These are phyloP conservation scores for Talaromyces pinophilus DNA, from an alignment of 2,329 filamentous ascomycete genomes.

Conservation along the genomic window DNA sequence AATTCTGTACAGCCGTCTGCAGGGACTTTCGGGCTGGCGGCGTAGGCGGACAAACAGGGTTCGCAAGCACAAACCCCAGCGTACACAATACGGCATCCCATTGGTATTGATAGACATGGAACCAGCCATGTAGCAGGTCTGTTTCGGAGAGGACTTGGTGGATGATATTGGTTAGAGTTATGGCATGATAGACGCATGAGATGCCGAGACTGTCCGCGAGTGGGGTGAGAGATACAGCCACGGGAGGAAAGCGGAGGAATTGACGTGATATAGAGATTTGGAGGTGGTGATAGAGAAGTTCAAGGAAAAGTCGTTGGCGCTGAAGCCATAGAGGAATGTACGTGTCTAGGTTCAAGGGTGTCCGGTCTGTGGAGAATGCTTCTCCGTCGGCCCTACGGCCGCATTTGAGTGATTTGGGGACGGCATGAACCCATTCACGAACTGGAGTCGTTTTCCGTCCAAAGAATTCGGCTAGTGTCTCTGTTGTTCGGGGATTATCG, in stretches of 20 bases:
- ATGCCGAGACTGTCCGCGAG: constrained; percentile 30
- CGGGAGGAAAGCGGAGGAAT: constrained; percentile 36
- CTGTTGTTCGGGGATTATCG: not conserved
- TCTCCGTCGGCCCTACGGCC: constrained; percentile 31
- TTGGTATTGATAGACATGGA: constrained; percentile 8
- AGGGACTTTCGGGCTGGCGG: constrained; percentile 11
- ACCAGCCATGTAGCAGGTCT: constrained; percentile 11
- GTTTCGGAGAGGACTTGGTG: constrained; percentile 31
- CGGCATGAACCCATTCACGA: constrained; percentile 31
- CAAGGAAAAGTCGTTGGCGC: constrained; percentile 41
- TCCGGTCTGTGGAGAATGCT: constrained; percentile 39
- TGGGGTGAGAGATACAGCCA: constrained; percentile 21
- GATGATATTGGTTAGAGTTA: constrained; percentile 38
- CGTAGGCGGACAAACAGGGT: constrained; percentile 7
- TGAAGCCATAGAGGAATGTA: constrained; percentile 41
- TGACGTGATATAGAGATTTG: constrained; percentile 38
- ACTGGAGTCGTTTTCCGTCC: constrained; percentile 28
- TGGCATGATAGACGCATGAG: constrained; percentile 33
- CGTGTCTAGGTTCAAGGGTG: constrained; percentile 33
- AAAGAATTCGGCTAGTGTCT: constrained; percentile 30
- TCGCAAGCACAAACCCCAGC: constrained; percentile 9
- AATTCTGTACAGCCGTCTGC: constrained; percentile 4
- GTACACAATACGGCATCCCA: constrained; percentile 16
- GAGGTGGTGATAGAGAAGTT: constrained; percentile 42
- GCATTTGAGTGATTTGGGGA: constrained; percentile 41